phyloP scores from a whole-genome alignment of 129 eudicot species.

The Silybum marianum region DNA sequence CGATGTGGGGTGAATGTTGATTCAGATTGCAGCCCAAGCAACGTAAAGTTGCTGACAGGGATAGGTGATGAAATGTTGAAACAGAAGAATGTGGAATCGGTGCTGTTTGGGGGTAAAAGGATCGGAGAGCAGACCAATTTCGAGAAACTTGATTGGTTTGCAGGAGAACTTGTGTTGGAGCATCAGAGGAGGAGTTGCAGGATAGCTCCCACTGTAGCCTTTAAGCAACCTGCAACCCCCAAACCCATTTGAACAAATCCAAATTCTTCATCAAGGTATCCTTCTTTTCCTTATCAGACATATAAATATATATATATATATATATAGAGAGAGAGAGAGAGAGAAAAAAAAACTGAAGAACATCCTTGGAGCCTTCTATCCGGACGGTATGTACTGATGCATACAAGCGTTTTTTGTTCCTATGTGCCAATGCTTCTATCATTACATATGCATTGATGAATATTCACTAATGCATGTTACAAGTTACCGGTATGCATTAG shows the following conservation, averaged over 20 bases:
- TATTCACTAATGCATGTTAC: no score
- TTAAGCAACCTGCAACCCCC: constrained; percentile 59
- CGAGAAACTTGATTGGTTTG: constrained; percentile 95
- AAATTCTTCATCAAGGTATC: not conserved
- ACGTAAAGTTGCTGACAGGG: constrained; percentile 61
- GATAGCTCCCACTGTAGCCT: constrained; percentile 99
- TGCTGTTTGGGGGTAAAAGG: constrained; percentile 77
- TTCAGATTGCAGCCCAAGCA: constrained; percentile 63
- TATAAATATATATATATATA: not conserved
- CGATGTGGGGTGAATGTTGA: constrained; percentile 70
- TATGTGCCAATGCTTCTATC: no score
- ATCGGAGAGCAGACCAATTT: constrained; percentile 74
- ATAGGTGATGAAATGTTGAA: constrained; percentile 92
- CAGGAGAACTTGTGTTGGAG: constrained; percentile 85
- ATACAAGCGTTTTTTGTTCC: no score
- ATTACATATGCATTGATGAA: no score
- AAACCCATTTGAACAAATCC: constrained; percentile 26
- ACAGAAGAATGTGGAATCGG: constrained; percentile 88
- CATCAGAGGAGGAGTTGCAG: constrained; percentile 97
- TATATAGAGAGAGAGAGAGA: no score
- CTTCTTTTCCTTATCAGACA: not conserved
- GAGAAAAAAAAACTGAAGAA: no score
- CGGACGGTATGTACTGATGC: no score
- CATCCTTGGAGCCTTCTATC: no score
- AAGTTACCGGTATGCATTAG: no score